phyloP scores from a whole-genome alignment of 2,329 filamentous ascomycete species.

The Pseudogymnoascus sp. region DNA sequence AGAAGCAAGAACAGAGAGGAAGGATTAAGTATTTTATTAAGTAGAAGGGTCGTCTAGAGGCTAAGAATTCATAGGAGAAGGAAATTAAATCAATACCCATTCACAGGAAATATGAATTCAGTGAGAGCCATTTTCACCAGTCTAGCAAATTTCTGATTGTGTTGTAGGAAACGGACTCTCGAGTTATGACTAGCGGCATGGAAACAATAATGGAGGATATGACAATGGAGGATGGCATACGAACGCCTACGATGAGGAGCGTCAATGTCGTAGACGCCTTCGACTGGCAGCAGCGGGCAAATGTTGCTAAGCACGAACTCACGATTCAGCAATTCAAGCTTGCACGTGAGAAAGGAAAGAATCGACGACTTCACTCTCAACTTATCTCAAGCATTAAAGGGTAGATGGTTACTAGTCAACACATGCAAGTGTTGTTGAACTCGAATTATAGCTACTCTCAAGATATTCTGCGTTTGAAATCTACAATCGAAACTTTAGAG shows the following conservation, averaged over 20 bases:
- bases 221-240: conserved; percentile 8
- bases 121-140: neutral
- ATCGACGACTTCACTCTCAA: conserved; percentile 11
- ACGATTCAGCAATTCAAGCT: conserved; percentile 11
- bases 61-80: too few relatives aligned
- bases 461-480: conserved; percentile 12
- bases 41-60: too few relatives aligned
- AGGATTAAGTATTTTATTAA: too few relatives aligned
- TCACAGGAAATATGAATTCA: neutral
- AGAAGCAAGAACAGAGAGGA: too few relatives aligned
- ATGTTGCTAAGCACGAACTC: conserved; percentile 13
- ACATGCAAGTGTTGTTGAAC: neutral
- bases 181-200: neutral
- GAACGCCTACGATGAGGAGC: conserved; percentile 12
- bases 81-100: too few relatives aligned
- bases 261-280: conserved; percentile 14
- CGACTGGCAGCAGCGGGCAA: conserved; percentile 14
- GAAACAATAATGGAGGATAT: neutral
- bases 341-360: conserved; percentile 13
- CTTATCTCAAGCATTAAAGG: conserved; percentile 13
- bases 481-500: conserved; percentile 16
- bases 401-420: conserved; percentile 6
- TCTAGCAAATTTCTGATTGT: neutral
- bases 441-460: neutral
- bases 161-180: neutral